These are phyloP conservation scores for Saccharomycopsis capsularis DNA, from an alignment of 805 yeast genomes.

Conservation along the genomic window DNA sequence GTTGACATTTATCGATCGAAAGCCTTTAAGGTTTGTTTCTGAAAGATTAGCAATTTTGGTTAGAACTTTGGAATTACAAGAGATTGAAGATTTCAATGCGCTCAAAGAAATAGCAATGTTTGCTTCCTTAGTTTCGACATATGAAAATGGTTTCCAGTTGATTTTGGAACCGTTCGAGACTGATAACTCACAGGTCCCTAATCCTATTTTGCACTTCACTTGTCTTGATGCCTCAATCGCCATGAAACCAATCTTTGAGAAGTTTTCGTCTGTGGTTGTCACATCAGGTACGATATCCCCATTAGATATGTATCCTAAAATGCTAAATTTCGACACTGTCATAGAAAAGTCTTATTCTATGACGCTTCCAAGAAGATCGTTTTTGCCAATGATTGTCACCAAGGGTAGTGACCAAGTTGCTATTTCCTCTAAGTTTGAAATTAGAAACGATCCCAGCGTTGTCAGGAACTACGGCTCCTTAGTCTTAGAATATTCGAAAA, in stretches of 20 bases:
- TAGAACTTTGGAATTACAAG: slow-evolving; percentile 77
- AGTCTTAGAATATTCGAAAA: slow-evolving; percentile 84
- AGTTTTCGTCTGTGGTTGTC: slow-evolving; percentile 85
- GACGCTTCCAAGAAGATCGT: slow-evolving; percentile 89
- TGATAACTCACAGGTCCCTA: slow-evolving; percentile 89
- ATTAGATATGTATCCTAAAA: slow-evolving; percentile 95
- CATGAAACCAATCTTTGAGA: slow-evolving; percentile 91
- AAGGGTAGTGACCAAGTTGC: slow-evolving; percentile 98
- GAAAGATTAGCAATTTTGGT: slow-evolving; percentile 86
- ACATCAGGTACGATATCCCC: slow-evolving; percentile 99
- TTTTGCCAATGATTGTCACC: slow-evolving; percentile 91
- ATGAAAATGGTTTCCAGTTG: slow-evolving; percentile 85
- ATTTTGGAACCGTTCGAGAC: slow-evolving; percentile 95
- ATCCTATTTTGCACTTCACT: slow-evolving; percentile 87
- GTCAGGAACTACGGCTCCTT: slow-evolving; percentile 95
- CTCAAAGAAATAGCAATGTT: slow-evolving; percentile 93
- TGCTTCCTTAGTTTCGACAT: slow-evolving; percentile 92
- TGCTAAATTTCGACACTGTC: slow-evolving; percentile 90
- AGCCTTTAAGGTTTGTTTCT: slow-evolving; percentile 87
- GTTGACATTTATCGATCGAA: slow-evolving; percentile 83
- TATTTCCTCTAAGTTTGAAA: slow-evolving; percentile 91
- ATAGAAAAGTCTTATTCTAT: slow-evolving; percentile 92
- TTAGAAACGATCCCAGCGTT: slow-evolving; percentile 95
- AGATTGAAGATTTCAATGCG: slow-evolving; percentile 88
- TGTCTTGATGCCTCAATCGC: slow-evolving; percentile 98